These are phyloP conservation scores for Botryosphaeria dothidea DNA, from an alignment of 2,329 filamentous ascomycete species.

Conservation along the genomic window DNA sequence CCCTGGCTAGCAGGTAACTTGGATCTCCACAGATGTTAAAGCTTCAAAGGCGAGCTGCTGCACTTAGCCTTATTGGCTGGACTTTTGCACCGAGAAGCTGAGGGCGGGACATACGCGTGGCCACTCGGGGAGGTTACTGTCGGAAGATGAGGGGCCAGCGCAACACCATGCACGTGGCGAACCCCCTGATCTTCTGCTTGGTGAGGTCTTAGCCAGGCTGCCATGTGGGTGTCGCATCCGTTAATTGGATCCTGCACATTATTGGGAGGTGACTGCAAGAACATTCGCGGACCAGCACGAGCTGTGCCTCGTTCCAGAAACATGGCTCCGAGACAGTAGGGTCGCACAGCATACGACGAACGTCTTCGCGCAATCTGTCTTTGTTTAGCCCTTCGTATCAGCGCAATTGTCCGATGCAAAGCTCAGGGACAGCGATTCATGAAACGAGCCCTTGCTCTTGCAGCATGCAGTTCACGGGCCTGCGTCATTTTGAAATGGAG, in stretches of 20 bases:
- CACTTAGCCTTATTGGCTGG: not conserved
- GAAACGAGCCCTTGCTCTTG: conserved; percentile 9
- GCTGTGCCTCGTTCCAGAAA: not conserved
- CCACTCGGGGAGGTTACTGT: not conserved
- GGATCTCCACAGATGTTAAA: not conserved
- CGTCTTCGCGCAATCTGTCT: not conserved
- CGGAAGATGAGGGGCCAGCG: not conserved
- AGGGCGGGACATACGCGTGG: not conserved
- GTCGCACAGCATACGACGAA: conserved; percentile 1
- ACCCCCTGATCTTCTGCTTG: not conserved
- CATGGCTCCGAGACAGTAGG: conserved; percentile 5
- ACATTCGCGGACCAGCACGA: not conserved
- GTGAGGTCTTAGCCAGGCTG: not conserved
- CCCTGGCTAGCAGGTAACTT: not conserved
- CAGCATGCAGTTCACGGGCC: conserved; percentile 13
- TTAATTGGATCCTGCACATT: not conserved
- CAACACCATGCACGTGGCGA: not conserved
- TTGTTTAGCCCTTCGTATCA: not conserved
- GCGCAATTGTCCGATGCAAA: not conserved
- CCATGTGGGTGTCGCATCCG: not conserved
- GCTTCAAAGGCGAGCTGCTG: not conserved
- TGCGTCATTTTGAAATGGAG: conserved; percentile 12
- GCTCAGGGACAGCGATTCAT: conserved; percentile 8
- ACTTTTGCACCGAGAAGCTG: not conserved
- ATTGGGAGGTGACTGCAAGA: not conserved